Conservation (phyloP, 2,329 filamentous ascomycete species). For the Pestalotiopsis sp. region DNA sequence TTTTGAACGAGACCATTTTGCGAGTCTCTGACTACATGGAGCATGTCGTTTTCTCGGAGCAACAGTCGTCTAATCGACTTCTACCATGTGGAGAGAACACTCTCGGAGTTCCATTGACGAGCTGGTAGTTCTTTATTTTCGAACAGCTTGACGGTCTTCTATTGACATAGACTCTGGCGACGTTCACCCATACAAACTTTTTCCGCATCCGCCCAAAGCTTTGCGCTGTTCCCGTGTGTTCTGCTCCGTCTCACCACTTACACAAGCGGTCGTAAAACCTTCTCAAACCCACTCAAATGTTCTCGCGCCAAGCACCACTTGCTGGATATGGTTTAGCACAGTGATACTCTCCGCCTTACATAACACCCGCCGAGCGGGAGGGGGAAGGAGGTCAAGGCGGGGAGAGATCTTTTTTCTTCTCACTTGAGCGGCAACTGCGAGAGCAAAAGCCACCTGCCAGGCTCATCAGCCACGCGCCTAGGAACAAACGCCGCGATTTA, state of each 20-base stretch:
- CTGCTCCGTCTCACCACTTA: background rate
- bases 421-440: too few species aligned
- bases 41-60: background rate
- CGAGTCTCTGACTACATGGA: background rate
- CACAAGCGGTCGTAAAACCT: slow-evolving; percentile 7
- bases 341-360: background rate
- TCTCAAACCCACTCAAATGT: slow-evolving; percentile 11
- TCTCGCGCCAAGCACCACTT: background rate
- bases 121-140: background rate
- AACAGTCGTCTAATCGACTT: background rate
- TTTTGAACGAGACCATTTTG: background rate
- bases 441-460: too few species aligned
- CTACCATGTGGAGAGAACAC: background rate
- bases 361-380: too few species aligned
- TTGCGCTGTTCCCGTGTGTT: background rate
- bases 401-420: background rate
- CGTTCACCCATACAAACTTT: background rate
- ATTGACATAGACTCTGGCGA: background rate
- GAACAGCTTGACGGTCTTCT: background rate
- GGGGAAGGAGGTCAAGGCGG: background rate
- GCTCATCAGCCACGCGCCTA: too few species aligned
- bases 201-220: background rate
- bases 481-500: too few species aligned
- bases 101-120: background rate
- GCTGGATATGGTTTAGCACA: background rate